Conservation (phyloP, 2,329 filamentous ascomycete species). For the Fusarium euwallaceae region DNA sequence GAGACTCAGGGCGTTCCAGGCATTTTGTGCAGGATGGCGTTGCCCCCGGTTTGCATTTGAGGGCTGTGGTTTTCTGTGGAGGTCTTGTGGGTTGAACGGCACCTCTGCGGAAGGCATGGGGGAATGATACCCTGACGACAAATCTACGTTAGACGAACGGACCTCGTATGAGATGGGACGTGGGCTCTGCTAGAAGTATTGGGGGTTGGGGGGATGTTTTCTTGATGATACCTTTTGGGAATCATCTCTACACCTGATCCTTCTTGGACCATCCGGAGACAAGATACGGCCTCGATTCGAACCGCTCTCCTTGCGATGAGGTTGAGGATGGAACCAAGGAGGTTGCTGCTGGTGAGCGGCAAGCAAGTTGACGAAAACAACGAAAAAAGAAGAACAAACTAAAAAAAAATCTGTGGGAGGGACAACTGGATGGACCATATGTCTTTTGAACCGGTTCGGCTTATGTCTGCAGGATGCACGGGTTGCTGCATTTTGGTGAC, state of each 20-base stretch:
- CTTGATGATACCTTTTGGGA: conserved; percentile 21
- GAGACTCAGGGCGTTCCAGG: conserved; percentile 45
- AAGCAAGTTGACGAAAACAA: conserved; percentile 28
- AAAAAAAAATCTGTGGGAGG: conserved; percentile 44
- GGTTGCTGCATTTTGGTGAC: conserved; percentile 18
- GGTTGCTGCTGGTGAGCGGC: conserved; percentile 32
- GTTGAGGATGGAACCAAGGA: conserved; percentile 20
- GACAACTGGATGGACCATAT: conserved; percentile 41
- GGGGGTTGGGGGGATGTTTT: conserved; percentile 26
- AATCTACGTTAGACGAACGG: conserved; percentile 51
- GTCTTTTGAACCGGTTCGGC: conserved; percentile 43
- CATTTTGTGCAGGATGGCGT: conserved; percentile 44
- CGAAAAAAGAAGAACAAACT: conserved; percentile 44
- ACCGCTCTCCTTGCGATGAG: conserved; percentile 26
- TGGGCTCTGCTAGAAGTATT: conserved; percentile 45
- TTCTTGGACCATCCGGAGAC: conserved; percentile 27
- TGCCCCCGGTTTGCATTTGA: conserved; percentile 45
- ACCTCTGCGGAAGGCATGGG: conserved; percentile 43
- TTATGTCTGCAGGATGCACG: conserved; percentile 18
- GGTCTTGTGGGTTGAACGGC: conserved; percentile 44
- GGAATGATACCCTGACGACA: conserved; percentile 55
- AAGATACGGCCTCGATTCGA: conserved; percentile 29
- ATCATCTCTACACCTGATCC: conserved; percentile 28
- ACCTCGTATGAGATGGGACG: conserved; percentile 45
- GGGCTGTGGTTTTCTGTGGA: conserved; percentile 46